Conservation (phyloP, 805 yeast species). For the Saccharomycopsis capsularis region DNA sequence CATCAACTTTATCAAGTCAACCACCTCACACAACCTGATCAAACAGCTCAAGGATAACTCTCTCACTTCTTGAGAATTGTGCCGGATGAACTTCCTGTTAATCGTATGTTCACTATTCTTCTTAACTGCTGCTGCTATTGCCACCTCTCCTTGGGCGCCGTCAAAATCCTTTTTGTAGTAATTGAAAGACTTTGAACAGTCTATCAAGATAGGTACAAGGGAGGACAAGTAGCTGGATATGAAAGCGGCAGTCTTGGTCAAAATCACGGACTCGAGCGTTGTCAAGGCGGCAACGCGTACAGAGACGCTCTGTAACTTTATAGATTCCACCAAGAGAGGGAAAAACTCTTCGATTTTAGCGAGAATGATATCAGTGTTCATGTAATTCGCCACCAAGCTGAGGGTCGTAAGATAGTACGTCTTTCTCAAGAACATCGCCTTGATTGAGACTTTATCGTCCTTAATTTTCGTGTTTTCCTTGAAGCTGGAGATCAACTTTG, state of each 20-base stretch:
- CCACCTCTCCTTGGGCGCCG: background rate
- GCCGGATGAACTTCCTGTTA: conserved; percentile 21
- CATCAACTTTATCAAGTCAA: conserved; percentile 36
- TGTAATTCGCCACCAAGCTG: conserved; percentile 57
- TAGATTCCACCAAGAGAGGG: conserved; percentile 66
- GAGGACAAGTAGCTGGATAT: conserved; percentile 48
- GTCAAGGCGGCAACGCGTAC: conserved; percentile 56
- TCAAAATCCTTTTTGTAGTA: conserved; percentile 19
- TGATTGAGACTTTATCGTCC: background rate
- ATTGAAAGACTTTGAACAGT: conserved; percentile 26
- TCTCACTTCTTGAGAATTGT: conserved; percentile 46
- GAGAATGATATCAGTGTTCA: conserved; percentile 55
- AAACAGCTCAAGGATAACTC: conserved; percentile 52
- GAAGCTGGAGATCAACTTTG: conserved; percentile 45
- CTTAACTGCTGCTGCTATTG: background rate
- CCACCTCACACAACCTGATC: conserved; percentile 35
- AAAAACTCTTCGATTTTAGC: conserved; percentile 57
- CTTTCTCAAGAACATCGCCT: conserved; percentile 25
- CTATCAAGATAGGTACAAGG: conserved; percentile 48
- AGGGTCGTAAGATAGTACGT: conserved; percentile 58
- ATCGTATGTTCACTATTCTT: conserved; percentile 17
- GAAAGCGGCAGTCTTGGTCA: conserved; percentile 48
- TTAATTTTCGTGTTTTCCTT: conserved; percentile 18
- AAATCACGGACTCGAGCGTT: conserved; percentile 45
- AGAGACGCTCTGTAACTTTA: conserved; percentile 38